Evolutionary conservation across 2,329 filamentous ascomycete genomes (phyloP), one percentile per base, ranked within the genome.

Genomic region (Coniella vitis): DNA sequence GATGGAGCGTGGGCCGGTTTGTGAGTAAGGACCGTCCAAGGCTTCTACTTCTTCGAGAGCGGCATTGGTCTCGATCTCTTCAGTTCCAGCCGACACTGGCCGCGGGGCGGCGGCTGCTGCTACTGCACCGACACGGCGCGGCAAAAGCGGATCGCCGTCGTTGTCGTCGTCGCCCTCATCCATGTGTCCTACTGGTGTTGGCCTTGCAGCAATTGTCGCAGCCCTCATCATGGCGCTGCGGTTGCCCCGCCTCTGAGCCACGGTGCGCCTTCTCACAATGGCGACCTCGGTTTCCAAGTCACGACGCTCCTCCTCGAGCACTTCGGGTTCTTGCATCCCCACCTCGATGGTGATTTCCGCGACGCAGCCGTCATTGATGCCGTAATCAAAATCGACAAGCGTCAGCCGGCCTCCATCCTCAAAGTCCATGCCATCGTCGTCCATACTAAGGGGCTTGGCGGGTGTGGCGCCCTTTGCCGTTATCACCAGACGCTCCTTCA

Each of bases 281-380:
- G 87, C 87, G 17, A 93, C 86, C 62, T 90, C 87, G 1, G 83
- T 80, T 49, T 84, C 87, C 49, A 91, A 71, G 57, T 88, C 86
- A 19, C 84, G 79, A 54, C 78, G 76, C 58, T 87, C 84, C 61
- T 91, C 87, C 57, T 84, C 79, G 16, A 93, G 68, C 0, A 81
- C 68, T 61, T 89, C 86, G 1, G 86, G 80, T 41, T 83, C 73
- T 20, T 76, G 76, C 29, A 82, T 81, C 10, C 87, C 87, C 21
- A 91, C 80, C 60, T 91, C 87, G 45, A 93, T 84, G 1, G 75
- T 82, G 37, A 87, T 65, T 52, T 85, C 77, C 1, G 65, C 67
- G 48, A 73, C 71, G 38, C 66, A 63, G 3, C 83, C 84, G 60
- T 86, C 70, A 4, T 60, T 65, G 1, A 74, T 57, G 1, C 74